phyloP scores from a whole-genome alignment of 306 rosid genomes.

The Begonia peltatifolia region DNA sequence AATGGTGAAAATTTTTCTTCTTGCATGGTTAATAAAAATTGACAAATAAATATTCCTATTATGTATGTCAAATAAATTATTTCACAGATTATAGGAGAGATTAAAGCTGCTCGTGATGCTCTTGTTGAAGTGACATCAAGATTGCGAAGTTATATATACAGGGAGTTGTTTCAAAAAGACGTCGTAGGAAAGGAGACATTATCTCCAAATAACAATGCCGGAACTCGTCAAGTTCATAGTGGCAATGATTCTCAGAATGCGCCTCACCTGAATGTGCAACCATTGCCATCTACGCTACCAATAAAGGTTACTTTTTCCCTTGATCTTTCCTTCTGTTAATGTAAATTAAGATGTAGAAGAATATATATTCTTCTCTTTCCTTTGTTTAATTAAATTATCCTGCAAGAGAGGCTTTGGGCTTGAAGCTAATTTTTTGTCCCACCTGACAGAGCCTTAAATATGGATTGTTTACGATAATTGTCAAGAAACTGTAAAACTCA shows the following conservation, averaged over 20 bases:
- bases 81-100: constrained; percentile 78
- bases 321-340: not conserved
- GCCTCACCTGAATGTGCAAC: constrained; percentile 41
- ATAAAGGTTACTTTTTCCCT: constrained; percentile 37
- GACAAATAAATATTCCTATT: constrained; percentile 3
- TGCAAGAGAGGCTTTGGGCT: too few relatives aligned
- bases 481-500: too few relatives aligned
- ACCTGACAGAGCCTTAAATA: too few relatives aligned
- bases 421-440: too few relatives aligned
- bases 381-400: too few relatives aligned
- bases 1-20: too few relatives aligned
- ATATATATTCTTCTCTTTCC: too few relatives aligned
- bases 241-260: constrained; percentile 26
- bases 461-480: too few relatives aligned
- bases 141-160: constrained; percentile 58
- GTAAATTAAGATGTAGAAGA: not conserved
- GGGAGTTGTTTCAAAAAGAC: constrained; percentile 64
- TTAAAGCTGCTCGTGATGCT: constrained; percentile 83
- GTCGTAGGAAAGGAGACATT: constrained; percentile 31
- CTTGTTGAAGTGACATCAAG: constrained; percentile 89
- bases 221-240: constrained; percentile 26
- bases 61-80: not conserved
- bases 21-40: too few relatives aligned
- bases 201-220: constrained; percentile 30
- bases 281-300: constrained; percentile 27